phyloP scores from a whole-genome alignment of 1,284 basidiomycete species.

The Blastosporella zonata region DNA sequence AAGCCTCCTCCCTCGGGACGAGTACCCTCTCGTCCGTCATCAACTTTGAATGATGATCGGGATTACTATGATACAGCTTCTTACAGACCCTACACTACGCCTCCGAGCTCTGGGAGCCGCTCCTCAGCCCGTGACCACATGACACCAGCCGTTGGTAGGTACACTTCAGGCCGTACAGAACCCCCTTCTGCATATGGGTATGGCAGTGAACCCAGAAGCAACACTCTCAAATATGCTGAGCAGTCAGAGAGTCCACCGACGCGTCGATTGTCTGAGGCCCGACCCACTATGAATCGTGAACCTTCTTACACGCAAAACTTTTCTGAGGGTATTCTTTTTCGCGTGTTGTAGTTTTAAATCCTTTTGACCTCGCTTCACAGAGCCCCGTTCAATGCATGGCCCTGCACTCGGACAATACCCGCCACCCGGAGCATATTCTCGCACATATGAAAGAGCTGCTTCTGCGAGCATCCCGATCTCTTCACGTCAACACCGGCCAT shows the following conservation, averaged over 20 bases:
- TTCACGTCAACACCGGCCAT: slow-evolving; percentile 12
- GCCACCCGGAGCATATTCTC: slow-evolving; percentile 8
- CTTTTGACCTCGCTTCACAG: slow-evolving; percentile 1
- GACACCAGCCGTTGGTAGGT: slow-evolving; percentile 2
- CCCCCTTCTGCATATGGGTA: slow-evolving; percentile 6
- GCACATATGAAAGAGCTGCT: slow-evolving; percentile 13
- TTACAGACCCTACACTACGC: slow-evolving; percentile 18
- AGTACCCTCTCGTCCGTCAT: slow-evolving; percentile 11
- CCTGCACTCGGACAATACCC: no score
- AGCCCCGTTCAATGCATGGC: slow-evolving; percentile 12
- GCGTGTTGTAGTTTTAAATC: neutral
- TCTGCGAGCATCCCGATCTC: slow-evolving; percentile 19
- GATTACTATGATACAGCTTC: slow-evolving; percentile 12
- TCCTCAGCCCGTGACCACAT: slow-evolving; percentile 15
- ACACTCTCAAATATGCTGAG: slow-evolving; percentile 19
- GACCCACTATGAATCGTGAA: slow-evolving; percentile 14
- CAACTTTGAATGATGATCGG: slow-evolving; percentile 18
- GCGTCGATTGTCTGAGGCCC: slow-evolving; percentile 17
- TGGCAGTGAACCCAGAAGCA: slow-evolving; percentile 15
- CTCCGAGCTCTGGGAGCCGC: slow-evolving; percentile 18
- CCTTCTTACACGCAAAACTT: slow-evolving; percentile 17
- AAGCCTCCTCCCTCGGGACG: slow-evolving; percentile 3
- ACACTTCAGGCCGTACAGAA: slow-evolving; percentile 9
- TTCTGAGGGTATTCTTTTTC: slow-evolving; percentile 13
- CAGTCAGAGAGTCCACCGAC: slow-evolving; percentile 19